Conservation (phyloP, 1,139 yeast species). For the Taphrina sp. region DNA sequence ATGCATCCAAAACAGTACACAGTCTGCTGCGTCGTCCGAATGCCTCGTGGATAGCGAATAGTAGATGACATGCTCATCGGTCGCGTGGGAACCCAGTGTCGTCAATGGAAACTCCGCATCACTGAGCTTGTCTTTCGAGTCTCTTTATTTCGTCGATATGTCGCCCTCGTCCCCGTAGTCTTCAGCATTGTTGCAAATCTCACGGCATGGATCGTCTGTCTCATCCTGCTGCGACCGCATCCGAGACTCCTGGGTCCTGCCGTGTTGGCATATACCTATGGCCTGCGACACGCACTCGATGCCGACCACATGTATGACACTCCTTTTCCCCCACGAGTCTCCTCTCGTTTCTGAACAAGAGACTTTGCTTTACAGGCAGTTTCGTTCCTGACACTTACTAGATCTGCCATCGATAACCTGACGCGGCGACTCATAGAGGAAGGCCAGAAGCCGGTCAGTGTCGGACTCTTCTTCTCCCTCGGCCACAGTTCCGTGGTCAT, state of each 20-base stretch:
- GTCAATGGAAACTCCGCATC: too few species aligned
- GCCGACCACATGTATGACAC: slow-evolving; percentile 32
- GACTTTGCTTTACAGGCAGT: too few species aligned
- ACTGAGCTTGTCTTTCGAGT: too few species aligned
- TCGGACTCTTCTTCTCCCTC: slow-evolving; percentile 32
- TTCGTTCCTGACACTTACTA: not conserved
- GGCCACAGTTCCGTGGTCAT: slow-evolving; percentile 34
- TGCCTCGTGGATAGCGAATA: too few species aligned
- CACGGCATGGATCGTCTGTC: slow-evolving; percentile 27
- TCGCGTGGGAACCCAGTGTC: too few species aligned
- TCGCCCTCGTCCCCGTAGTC: slow-evolving; percentile 22
- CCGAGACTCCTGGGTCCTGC: slow-evolving; percentile 22
- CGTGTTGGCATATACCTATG: slow-evolving; percentile 29
- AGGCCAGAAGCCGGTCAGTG: slow-evolving; percentile 30
- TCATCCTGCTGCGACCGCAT: slow-evolving; percentile 7
- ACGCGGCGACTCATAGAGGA: slow-evolving; percentile 31
- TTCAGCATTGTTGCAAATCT: slow-evolving; percentile 15
- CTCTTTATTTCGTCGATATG: not conserved
- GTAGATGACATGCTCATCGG: too few species aligned
- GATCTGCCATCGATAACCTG: slow-evolving; percentile 34
- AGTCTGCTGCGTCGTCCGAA: too few species aligned
- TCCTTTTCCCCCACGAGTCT: not conserved
- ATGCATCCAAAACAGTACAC: too few species aligned
- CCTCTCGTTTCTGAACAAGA: too few species aligned
- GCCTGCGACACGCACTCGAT: slow-evolving; percentile 34